Percentiles rank a stretch among this genome's conserved stretches.
Conservation (phyloP, 129 eudicot genomes). For the Dittrichia graveolens region DNA sequence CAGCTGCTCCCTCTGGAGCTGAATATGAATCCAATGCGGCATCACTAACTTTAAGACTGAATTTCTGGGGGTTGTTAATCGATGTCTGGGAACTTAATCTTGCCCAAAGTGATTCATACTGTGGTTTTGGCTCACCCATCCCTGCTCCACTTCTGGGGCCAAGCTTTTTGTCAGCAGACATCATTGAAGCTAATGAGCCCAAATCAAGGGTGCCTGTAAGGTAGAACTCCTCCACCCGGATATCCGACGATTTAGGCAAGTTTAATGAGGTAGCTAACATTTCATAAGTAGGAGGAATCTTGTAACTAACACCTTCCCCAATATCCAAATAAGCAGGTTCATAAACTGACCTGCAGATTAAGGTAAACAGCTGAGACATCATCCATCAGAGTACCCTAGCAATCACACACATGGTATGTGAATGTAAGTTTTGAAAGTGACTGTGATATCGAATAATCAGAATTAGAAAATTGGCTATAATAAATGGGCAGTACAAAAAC, state of each 20-base stretch:
- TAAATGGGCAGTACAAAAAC: background rate
- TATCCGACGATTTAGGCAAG: conserved; percentile 77
- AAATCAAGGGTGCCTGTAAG: conserved; percentile 89
- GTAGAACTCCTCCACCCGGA: conserved; percentile 74
- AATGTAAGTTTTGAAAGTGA: background rate
- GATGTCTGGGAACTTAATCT: conserved; percentile 57
- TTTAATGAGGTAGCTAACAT: conserved; percentile 61
- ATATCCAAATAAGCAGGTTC: conserved; percentile 86
- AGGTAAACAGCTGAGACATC: conserved; percentile 10
- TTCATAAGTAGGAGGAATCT: conserved; percentile 87
- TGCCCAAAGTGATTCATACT: conserved; percentile 83
- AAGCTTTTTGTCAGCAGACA: conserved; percentile 68
- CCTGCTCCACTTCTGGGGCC: conserved; percentile 58
- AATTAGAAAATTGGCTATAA: background rate
- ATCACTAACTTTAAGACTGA: conserved; percentile 79
- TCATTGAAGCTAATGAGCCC: conserved; percentile 94
- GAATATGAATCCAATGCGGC: conserved; percentile 58
- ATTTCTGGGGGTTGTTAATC: conserved; percentile 47
- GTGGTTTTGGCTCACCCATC: conserved; percentile 74
- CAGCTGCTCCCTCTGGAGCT: conserved; percentile 97
- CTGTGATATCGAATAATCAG: background rate
- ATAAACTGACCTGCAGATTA: conserved; percentile 52
- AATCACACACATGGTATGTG: conserved; percentile 1
- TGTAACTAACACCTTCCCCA: conserved; percentile 80
- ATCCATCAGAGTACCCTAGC: conserved; percentile 1